Evolutionary conservation across 768 basidiomycete species (phyloP).

Genomic region (Tylopilus balloui): DNA sequence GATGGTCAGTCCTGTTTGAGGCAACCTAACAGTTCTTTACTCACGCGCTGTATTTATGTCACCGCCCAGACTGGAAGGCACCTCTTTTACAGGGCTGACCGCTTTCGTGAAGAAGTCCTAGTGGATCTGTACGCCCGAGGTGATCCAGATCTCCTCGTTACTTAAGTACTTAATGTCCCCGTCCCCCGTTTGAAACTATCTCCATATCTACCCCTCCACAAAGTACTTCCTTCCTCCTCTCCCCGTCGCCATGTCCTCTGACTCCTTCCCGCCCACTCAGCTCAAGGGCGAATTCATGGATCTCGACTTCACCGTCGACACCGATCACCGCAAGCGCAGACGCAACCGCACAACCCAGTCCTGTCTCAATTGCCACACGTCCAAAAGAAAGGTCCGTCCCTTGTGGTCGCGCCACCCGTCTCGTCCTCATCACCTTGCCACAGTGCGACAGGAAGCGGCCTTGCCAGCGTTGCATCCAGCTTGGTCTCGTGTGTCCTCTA

Average conservation of each 20-base stretch:
- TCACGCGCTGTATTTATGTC: constrained; percentile 36
- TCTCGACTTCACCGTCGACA: constrained; percentile 68
- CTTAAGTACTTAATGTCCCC: constrained; percentile 57
- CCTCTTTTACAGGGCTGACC: constrained; percentile 31
- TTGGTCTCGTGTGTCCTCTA: constrained; percentile 62
- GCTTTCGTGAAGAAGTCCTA: constrained; percentile 32
- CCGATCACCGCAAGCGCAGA: constrained; percentile 76
- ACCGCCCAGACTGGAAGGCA: constrained; percentile 34
- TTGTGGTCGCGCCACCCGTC: background rate
- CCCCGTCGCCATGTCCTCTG: constrained; percentile 46
- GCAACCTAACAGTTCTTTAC: constrained; percentile 27
- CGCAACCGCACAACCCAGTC: constrained; percentile 91
- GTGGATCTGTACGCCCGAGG: constrained; percentile 32
- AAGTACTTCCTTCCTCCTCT: constrained; percentile 35
- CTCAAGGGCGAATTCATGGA: constrained; percentile 77
- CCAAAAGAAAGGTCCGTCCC: constrained; percentile 81
- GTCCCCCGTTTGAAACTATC: constrained; percentile 36
- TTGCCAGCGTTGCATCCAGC: constrained; percentile 85
- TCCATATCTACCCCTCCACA: constrained; percentile 50
- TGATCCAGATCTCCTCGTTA: constrained; percentile 45
- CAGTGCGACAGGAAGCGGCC: constrained; percentile 88
- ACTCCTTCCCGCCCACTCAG: constrained; percentile 51
- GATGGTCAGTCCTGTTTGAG: constrained; percentile 22
- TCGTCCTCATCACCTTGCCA: constrained; percentile 11
- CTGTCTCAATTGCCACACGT: constrained; percentile 85